Percentiles rank a stretch among this genome's conserved stretches.
Conservation (phyloP, 345 rosid species). For the Rhodomyrtus tomentosa region DNA sequence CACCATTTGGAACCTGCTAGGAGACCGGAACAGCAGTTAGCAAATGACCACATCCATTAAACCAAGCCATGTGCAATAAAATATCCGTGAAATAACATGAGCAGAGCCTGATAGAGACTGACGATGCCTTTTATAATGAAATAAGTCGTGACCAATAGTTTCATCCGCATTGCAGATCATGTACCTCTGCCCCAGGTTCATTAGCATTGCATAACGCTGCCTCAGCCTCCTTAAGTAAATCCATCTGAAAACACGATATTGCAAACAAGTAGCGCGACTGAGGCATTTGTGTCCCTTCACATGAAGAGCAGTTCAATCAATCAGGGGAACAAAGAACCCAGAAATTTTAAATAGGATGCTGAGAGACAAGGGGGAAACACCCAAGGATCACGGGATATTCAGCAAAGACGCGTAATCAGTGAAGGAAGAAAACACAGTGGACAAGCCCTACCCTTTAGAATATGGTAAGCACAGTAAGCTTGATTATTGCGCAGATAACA, state of each 20-base stretch:
- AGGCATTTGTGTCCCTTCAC: conserved; percentile 87
- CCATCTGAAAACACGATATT: conserved; percentile 86
- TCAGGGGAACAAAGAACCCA: not conserved
- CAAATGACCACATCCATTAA: not conserved
- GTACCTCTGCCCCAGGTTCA: conserved; percentile 81
- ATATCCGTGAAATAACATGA: not conserved
- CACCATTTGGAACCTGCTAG: conserved; percentile 88
- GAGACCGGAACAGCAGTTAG: not conserved
- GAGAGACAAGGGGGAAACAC: not conserved
- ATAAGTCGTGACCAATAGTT: not conserved
- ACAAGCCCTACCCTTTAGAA: conserved; percentile 53
- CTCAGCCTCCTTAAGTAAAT: conserved; percentile 90
- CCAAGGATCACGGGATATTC: not conserved
- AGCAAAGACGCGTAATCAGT: not conserved
- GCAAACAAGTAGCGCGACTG: conserved; percentile 98
- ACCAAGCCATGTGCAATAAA: not conserved
- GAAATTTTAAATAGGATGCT: not conserved
- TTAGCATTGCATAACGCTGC: conserved; percentile 67
- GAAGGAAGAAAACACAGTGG: not conserved
- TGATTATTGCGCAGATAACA: conserved; percentile 87
- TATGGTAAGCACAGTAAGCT: conserved; percentile 77
- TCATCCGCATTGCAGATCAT: not conserved
- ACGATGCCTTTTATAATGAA: not conserved
- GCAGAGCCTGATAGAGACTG: not conserved
- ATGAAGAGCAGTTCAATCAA: not conserved